Evolutionary conservation across 2,329 filamentous ascomycete genomes (phyloP), one percentile per base, ranked within the genome.

Genomic region (Fusarium vanettenii): DNA sequence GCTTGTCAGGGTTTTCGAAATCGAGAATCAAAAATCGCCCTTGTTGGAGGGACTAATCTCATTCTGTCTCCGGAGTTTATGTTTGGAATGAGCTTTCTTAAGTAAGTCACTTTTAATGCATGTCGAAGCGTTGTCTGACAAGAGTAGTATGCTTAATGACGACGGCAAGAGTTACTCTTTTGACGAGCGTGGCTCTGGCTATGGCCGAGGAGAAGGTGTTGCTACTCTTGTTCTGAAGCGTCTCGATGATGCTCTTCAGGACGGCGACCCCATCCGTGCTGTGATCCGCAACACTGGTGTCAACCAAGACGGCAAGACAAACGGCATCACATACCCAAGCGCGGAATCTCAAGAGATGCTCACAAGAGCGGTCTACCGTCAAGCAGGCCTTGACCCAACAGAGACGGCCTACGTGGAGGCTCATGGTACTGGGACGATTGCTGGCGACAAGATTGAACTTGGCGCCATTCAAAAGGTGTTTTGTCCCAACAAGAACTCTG

Each of bases 401-500:
- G 56, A 70, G 10, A 66, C 60, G 2, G 20, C 35, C 2, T 72
- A 61, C 11, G 60, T 71, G 0, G 70, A 71, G 11, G 45, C 43
- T 11, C 70, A 72, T 6, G 70, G 70, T 22, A 70, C 70, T 4
- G 70, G 70, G 0, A 72, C 70, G 0, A 41, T 56, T 5, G 70
- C 64, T 1, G 70, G 70, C 0, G 68, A 73, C 20, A 68, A 50
- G 37, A 57, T 57, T 13, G 70, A 73, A 22, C 37, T 71, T 11
- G 22, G 57, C 1, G 63, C 66, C 2, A 69, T 71, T 18, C 37
- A 6, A 3, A 62, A 55, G 18, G 60, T 65, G 9, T 71, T 72
- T 41, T 60, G 64, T 7, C 50, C 29, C 5, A 60, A 56, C 31
- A 39, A 43, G 20, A 45, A 43, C 5, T 59, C 60, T 1, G 61